These are phyloP conservation scores for Podaxis sp. DNA, from an alignment of 768 basidiomycete species.

Conservation along the genomic window DNA sequence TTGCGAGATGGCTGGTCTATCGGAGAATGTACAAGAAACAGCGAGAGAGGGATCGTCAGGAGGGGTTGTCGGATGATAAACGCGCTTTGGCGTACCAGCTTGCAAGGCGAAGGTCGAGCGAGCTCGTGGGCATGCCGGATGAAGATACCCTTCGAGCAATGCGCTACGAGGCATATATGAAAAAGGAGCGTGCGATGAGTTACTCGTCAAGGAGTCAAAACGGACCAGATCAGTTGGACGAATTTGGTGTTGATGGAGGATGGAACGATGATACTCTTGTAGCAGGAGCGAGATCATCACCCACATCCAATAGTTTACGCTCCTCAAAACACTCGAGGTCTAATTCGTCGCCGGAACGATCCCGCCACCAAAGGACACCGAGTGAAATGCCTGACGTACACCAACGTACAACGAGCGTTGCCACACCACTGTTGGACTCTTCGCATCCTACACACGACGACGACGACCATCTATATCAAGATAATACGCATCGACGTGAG, in stretches of 20 bases:
- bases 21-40: constrained; percentile 32
- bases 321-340: constrained; percentile 8
- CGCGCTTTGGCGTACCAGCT: constrained; percentile 35
- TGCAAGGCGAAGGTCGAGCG: constrained; percentile 25
- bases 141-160: constrained; percentile 39
- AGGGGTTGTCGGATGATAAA: constrained; percentile 19
- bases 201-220: constrained; percentile 2
- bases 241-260: constrained; percentile 13
- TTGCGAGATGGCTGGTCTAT: constrained; percentile 47
- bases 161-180: constrained; percentile 37
- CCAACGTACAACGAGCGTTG: constrained; percentile 3
- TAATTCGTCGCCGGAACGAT: not conserved
- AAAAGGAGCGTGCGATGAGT: constrained; percentile 27
- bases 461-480: not conserved
- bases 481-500: not conserved
- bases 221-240: constrained; percentile 10
- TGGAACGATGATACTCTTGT: constrained; percentile 24
- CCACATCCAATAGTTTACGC: not conserved
- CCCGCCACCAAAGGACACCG: constrained; percentile 10
- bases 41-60: constrained; percentile 14
- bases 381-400: constrained; percentile 2
- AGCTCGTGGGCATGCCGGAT: constrained; percentile 25
- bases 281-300: not conserved
- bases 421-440: constrained; percentile 4
- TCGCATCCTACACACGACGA: not conserved